Conservation (phyloP, 768 basidiomycete genomes). For the Xerocomellus amylosporus region DNA sequence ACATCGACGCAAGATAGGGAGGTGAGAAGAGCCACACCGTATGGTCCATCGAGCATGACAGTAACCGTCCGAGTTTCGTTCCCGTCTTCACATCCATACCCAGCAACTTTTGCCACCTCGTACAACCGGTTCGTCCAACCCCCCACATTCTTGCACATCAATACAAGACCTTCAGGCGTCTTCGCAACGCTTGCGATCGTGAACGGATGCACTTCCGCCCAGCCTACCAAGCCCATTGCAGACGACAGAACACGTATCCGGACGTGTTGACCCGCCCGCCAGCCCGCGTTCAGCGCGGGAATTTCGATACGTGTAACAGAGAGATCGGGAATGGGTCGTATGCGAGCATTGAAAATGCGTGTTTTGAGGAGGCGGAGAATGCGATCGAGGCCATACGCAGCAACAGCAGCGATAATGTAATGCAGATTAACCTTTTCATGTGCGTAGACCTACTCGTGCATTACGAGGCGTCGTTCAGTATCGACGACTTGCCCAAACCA, state of each 20-base stretch:
- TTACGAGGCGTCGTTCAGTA: background rate
- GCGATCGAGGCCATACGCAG: slow-evolving; percentile 46
- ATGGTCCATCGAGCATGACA: slow-evolving; percentile 55
- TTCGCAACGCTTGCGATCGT: slow-evolving; percentile 45
- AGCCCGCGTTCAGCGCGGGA: slow-evolving; percentile 45
- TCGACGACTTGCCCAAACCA: slow-evolving; percentile 8
- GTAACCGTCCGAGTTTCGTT: slow-evolving; percentile 29
- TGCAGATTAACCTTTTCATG: slow-evolving; percentile 32
- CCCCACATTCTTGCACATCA: slow-evolving; percentile 51
- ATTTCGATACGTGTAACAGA: slow-evolving; percentile 47
- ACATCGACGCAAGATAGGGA: background rate
- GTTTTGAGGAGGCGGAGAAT: slow-evolving; percentile 46
- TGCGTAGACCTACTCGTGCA: slow-evolving; percentile 22
- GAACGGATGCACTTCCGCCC: slow-evolving; percentile 52
- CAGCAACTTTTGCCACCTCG: slow-evolving; percentile 37
- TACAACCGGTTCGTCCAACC: slow-evolving; percentile 48
- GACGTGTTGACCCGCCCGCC: slow-evolving; percentile 62
- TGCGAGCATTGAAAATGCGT: slow-evolving; percentile 41
- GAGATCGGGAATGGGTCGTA: slow-evolving; percentile 46
- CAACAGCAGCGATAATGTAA: slow-evolving; percentile 40
- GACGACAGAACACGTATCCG: slow-evolving; percentile 45
- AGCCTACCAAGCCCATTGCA: slow-evolving; percentile 38
- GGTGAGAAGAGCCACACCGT: slow-evolving; percentile 32
- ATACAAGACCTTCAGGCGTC: slow-evolving; percentile 44
- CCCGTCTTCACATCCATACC: slow-evolving; percentile 31